Conservation (phyloP, 495 filamentous ascomycete species). For the Rusavskia elegans region DNA sequence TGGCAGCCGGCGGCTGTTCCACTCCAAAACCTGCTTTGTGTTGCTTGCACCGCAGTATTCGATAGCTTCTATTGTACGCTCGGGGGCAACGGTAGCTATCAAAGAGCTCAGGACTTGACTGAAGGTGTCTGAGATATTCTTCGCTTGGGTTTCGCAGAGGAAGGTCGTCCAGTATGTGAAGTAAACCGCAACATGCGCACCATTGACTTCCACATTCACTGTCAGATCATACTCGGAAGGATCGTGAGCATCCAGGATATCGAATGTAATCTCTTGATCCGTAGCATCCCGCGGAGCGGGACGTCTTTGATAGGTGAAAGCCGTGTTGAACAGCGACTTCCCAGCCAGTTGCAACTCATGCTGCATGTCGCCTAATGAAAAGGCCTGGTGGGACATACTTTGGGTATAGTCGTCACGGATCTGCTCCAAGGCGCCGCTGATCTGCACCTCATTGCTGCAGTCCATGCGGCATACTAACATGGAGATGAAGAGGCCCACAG, state of each 20-base stretch:
- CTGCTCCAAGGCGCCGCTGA: slow-evolving; percentile 22
- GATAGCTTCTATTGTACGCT: slow-evolving; percentile 17
- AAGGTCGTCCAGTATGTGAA: slow-evolving; percentile 25
- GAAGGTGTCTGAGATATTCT: slow-evolving; percentile 24
- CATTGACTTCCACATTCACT: slow-evolving; percentile 37
- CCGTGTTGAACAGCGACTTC: slow-evolving; percentile 33
- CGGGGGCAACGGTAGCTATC: slow-evolving; percentile 2
- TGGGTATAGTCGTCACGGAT: slow-evolving; percentile 22
- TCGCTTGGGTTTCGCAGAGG: slow-evolving; percentile 21
- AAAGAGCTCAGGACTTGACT: slow-evolving; percentile 19
- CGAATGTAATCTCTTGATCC: slow-evolving; percentile 1
- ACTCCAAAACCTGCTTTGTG: slow-evolving; percentile 18
- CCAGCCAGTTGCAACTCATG: slow-evolving; percentile 25
- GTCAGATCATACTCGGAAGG: slow-evolving; percentile 36
- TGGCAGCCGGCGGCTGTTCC: slow-evolving; percentile 20
- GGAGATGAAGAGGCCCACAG: slow-evolving; percentile 39
- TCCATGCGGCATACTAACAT: slow-evolving; percentile 36
- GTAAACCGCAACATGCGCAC: slow-evolving; percentile 17
- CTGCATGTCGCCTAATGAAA: slow-evolving; percentile 23
- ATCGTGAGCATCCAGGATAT: slow-evolving; percentile 9
- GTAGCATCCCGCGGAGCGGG: neutral
- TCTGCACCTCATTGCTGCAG: slow-evolving; percentile 18
- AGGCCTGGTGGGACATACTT: slow-evolving; percentile 19
- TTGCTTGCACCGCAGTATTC: slow-evolving; percentile 20
- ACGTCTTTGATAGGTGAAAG: slow-evolving; percentile 23